Percentiles rank a stretch among this genome's conserved stretches.
These are phyloP conservation scores for Pseudocercospora fuligena DNA, from an alignment of 2,329 filamentous ascomycete species.

Conservation along the genomic window DNA sequence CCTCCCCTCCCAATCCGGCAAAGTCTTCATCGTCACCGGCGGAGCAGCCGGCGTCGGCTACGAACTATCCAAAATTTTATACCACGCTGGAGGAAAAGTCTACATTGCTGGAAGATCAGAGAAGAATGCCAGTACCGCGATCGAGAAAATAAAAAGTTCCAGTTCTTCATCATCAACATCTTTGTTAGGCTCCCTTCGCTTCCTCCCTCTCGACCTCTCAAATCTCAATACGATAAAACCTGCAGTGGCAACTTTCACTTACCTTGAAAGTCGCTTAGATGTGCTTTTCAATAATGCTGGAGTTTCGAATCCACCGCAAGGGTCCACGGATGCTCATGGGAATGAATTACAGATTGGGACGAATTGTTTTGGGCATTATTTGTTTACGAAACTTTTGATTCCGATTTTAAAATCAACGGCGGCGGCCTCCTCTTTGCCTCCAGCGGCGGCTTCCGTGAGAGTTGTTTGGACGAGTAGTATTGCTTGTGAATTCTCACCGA, in stretches of 20 bases:
- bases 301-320: conserved; percentile 40
- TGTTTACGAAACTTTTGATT: conserved; percentile 36
- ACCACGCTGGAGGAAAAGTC: conserved; percentile 60
- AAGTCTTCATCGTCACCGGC: conserved; percentile 60
- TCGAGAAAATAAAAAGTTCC: conserved; percentile 48
- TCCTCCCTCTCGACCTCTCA: conserved; percentile 52
- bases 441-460: neutral
- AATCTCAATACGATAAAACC: conserved; percentile 41
- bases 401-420: conserved; percentile 34
- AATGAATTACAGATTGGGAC: conserved; percentile 43
- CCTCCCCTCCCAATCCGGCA: conserved; percentile 49
- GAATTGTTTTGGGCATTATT: conserved; percentile 42
- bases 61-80: conserved; percentile 60
- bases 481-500: neutral
- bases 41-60: conserved; percentile 56
- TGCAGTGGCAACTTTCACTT: conserved; percentile 40
- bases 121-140: conserved; percentile 51
- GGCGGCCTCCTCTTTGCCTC: conserved; percentile 23
- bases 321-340: conserved; percentile 40
- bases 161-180: conserved; percentile 39
- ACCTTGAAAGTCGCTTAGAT: conserved; percentile 36
- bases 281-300: conserved; percentile 19
- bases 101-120: conserved; percentile 59
- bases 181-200: conserved; percentile 48
- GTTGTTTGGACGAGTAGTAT: neutral